Base-by-base conservation (phyloP, 2,329 filamentous ascomycete genomes). In the Drechslerella dactyloides region DNA sequence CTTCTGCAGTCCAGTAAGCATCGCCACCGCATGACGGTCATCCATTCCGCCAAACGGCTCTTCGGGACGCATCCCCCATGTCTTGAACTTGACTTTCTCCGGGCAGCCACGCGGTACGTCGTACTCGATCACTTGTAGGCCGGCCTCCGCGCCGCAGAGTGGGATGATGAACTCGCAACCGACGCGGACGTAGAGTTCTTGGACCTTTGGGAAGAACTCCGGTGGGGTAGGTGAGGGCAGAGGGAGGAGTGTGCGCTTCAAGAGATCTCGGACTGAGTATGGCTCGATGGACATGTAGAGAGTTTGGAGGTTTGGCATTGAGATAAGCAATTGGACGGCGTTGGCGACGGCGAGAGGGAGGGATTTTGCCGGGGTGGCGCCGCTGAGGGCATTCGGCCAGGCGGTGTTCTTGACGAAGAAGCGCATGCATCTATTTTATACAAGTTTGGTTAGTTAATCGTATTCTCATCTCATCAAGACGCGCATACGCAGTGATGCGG, bases 271-370 rank as follows among this genome's bases (percentile, higher is more conserved):
- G 3, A 70, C 10, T 2, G 33, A 24, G 10, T 24, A 4, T 10
- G 66, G 66, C 50, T 70, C 54, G 54, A 64, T 21, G 21, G 33
- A 24, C 46, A 70, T 54, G 30, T 70, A 48, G 4, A 70, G 59
- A 23, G 54, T 60, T 44, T 63, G 54, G 4, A 70, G 54, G 42
- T 63, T 30, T 17, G 59, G 66, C 8, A 64, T 30, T 7, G 66
- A 64, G 23, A 21, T 62, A 8, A 70, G 54, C 1, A 70, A 19
- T 8, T 17, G 37, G 54, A 56, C 30, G 5, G 44, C 17, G 33
- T 52, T 56, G 19, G 48, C 17, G 1, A 52, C 52, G 37, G 35
- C 37, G 24, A 27, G 5, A n/a, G 66, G 54, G 13, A 64, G 5
- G 15, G 30, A 50, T 13, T 53, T 30, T 11, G 40, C 37, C 1